Percentiles rank a stretch among this genome's conserved stretches.
Conservation (phyloP, 371 early-diverging fungal species). For the Saksenaea oblongispora region DNA sequence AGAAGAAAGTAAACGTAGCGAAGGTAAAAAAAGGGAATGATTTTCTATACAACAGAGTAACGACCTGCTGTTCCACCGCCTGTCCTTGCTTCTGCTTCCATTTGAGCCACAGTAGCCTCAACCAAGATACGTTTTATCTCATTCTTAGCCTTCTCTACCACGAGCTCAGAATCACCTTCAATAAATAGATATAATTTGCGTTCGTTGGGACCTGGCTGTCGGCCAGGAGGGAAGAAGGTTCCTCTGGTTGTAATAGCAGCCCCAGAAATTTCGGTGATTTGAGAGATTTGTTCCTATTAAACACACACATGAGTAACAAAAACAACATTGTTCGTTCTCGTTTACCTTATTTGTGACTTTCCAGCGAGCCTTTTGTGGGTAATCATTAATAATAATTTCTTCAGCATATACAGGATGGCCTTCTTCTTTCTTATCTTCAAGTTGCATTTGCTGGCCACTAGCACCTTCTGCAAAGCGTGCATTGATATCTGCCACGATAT, state of each 20-base stretch:
- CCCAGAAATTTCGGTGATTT: constrained; percentile 89
- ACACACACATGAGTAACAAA: not conserved
- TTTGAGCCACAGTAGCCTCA: constrained; percentile 79
- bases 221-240: constrained; percentile 84
- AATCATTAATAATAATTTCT: constrained; percentile 98
- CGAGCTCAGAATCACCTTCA: constrained; percentile 90
- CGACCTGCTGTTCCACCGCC: constrained; percentile 45
- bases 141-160: constrained; percentile 88
- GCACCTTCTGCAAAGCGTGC: constrained; percentile 21
- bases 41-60: constrained; percentile 48
- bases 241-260: constrained; percentile 96
- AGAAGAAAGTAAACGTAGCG: not conserved
- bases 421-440: constrained; percentile 31
- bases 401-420: constrained; percentile 57
- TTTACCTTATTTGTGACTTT: constrained; percentile 90
- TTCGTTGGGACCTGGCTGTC: constrained; percentile 72
- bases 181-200: constrained; percentile 93
- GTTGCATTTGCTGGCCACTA: constrained; percentile 11
- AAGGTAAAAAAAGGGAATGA: constrained; percentile 6
- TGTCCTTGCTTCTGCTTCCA: constrained; percentile 70
- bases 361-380: constrained; percentile 95
- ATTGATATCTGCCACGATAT: constrained; percentile 38
- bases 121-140: constrained; percentile 90
- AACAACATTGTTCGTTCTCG: not conserved
- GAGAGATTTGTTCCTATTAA: constrained; percentile 85